These are phyloP conservation scores for Hymenoscyphus fructigenus DNA, from an alignment of 2,329 filamentous ascomycete species.

Conservation along the genomic window DNA sequence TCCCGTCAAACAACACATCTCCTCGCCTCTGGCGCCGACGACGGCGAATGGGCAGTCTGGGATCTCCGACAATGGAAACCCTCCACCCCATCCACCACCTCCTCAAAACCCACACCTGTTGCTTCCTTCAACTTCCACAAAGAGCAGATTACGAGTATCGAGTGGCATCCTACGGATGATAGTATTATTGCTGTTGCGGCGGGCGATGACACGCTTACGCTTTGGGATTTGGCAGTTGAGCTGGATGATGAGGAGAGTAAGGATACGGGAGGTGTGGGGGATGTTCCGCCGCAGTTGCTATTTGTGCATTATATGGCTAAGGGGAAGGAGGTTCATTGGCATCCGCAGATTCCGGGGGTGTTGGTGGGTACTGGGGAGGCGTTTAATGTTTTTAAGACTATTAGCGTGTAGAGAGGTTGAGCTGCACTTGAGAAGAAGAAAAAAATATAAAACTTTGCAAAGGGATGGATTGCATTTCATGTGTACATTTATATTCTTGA, in stretches of 20 bases:
- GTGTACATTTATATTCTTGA: background rate
- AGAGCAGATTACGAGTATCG: conserved; percentile 91
- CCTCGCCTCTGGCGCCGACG: conserved; percentile 87
- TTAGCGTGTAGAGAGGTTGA: conserved; percentile 62
- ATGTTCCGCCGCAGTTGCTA: conserved; percentile 88
- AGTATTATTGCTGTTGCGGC: conserved; percentile 91
- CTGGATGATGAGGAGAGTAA: conserved; percentile 95
- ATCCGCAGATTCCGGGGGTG: conserved; percentile 88
- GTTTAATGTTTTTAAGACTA: conserved; percentile 84
- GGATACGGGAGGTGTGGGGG: conserved; percentile 82
- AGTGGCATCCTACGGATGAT: conserved; percentile 98
- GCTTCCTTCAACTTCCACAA: conserved; percentile 94
- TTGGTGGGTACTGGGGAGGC: conserved; percentile 87
- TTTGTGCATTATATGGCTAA: conserved; percentile 97
- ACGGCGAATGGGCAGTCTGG: conserved; percentile 94
- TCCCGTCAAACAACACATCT: conserved; percentile 84
- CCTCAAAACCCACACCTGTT: conserved; percentile 70
- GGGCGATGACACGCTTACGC: conserved; percentile 88
- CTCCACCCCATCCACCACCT: conserved; percentile 43
- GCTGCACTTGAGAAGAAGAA: conserved; percentile 4
- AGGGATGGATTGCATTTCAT: background rate
- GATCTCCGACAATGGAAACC: conserved; percentile 94
- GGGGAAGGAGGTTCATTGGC: conserved; percentile 96
- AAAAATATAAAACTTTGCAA: background rate
- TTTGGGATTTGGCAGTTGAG: conserved; percentile 97